These are phyloP conservation scores for Voacanga thouarsii DNA, from an alignment of 257 asterid species.

Conservation along the genomic window DNA sequence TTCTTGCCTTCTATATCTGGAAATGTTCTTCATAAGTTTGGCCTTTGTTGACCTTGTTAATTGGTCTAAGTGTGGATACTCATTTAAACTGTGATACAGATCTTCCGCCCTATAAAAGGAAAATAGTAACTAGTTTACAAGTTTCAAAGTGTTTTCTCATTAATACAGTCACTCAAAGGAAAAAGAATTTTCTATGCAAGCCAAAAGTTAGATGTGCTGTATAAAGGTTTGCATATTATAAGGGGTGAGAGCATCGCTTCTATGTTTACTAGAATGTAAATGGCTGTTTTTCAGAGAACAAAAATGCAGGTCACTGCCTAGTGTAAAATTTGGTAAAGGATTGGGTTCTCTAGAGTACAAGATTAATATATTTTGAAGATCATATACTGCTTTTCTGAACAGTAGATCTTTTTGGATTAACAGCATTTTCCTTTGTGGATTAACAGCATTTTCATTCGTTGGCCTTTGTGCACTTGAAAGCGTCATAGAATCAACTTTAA, in stretches of 20 bases:
- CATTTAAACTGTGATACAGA: not conserved
- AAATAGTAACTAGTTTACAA: not conserved
- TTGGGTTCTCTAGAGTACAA: not conserved
- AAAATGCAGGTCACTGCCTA: not conserved
- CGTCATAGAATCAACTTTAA: no score
- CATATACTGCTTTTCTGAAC: not conserved
- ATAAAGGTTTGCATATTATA: no score
- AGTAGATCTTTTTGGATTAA: no score
- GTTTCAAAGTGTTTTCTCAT: no score
- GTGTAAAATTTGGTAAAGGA: not conserved
- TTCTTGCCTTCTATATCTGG: not conserved
- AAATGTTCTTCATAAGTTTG: not conserved
- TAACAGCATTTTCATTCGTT: no score
- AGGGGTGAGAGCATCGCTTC: no score
- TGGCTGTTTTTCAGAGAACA: no score
- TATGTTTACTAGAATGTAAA: no score
- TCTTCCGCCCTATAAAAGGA: not conserved
- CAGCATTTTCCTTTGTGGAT: not conserved
- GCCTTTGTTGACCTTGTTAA: not conserved
- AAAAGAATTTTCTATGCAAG: not conserved
- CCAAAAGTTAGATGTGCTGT: no score
- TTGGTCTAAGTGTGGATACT: not conserved
- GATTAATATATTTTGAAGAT: not conserved
- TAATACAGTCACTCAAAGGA: no score
- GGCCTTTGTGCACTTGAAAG: no score